Conservation (phyloP, 2,329 filamentous ascomycete genomes). For the Grosmannia serpens region DNA sequence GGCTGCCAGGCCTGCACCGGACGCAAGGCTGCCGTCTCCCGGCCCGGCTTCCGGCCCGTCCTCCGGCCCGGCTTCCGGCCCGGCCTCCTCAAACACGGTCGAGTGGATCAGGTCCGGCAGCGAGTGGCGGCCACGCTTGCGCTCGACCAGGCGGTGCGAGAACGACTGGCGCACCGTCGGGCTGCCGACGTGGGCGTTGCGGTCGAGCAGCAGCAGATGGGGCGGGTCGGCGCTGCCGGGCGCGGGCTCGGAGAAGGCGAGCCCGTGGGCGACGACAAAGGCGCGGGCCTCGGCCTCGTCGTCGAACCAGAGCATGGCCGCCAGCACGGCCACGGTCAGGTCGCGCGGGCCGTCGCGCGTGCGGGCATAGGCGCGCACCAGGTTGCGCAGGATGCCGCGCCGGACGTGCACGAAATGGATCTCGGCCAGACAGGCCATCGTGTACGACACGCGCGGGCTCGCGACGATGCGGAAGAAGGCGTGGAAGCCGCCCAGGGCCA, state of each 20-base stretch:
- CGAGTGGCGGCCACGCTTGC: conserved; percentile 40
- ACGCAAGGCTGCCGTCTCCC: not conserved
- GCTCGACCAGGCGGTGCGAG: conserved; percentile 45
- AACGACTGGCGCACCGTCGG: conserved; percentile 43
- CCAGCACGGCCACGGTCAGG: conserved; percentile 44
- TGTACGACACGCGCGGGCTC: conserved; percentile 48
- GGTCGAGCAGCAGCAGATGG: conserved; percentile 34
- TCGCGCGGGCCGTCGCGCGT: conserved; percentile 47
- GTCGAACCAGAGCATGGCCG: conserved; percentile 53
- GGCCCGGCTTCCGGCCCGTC: not conserved
- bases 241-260: conserved; percentile 32
- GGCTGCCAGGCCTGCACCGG: too few relatives aligned
- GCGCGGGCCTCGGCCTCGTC: conserved; percentile 53
- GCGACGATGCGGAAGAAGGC: conserved; percentile 51
- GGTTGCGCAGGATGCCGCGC: conserved; percentile 42
- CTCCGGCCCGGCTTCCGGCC: not conserved
- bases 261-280: conserved; percentile 48
- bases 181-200: conserved; percentile 31
- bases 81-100: conserved; percentile 35
- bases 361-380: conserved; percentile 43
- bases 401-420: conserved; percentile 54
- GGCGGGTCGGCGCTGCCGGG: conserved; percentile 20
- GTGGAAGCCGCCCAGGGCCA: conserved; percentile 36
- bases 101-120: conserved; percentile 44
- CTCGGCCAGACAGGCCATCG: conserved; percentile 58